A percentile compares a stretch with the other conserved stretches of the same genome.
Conservation (phyloP, 495 filamentous ascomycete genomes). For the Cercophora sp. region DNA sequence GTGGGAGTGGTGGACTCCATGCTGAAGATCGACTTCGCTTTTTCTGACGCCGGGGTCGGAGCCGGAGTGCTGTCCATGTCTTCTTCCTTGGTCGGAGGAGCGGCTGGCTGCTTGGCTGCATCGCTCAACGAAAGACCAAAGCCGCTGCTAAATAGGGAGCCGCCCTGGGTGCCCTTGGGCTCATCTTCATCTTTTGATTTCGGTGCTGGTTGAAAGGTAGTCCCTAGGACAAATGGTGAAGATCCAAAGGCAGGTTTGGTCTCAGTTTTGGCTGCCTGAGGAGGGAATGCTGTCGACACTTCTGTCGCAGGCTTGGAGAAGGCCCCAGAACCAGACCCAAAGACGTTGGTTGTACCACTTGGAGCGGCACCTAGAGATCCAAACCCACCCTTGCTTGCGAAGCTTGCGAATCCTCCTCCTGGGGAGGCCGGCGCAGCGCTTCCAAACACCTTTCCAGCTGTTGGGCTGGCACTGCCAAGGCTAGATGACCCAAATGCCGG, state of each 20-base stretch:
- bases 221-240: conserved; percentile 66
- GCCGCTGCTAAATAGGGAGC: conserved; percentile 52
- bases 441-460: conserved; percentile 33
- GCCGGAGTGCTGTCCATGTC: conserved; percentile 48
- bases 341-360: conserved; percentile 37
- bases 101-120: conserved; percentile 36
- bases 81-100: conserved; percentile 53
- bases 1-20: conserved; percentile 55
- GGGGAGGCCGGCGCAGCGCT: conserved; percentile 21
- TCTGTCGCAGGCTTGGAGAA: conserved; percentile 35
- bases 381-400: conserved; percentile 58
- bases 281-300: conserved; percentile 38
- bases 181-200: conserved; percentile 54
- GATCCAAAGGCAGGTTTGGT: conserved; percentile 49
- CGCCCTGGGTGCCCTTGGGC: conserved; percentile 39
- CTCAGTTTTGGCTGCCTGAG: conserved; percentile 27
- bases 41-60: conserved; percentile 34
- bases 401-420: conserved; percentile 54
- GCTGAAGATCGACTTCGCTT: conserved; percentile 27
- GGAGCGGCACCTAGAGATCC: conserved; percentile 39
- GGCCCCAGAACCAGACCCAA: conserved; percentile 47
- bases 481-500: conserved; percentile 41
- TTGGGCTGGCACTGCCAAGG: conserved; percentile 22
- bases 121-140: conserved; percentile 53
- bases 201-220: conserved; percentile 76